Evolutionary conservation across 352 stramenopile genomes (phyloP).

Genomic region (Phytophthora multivora): DNA sequence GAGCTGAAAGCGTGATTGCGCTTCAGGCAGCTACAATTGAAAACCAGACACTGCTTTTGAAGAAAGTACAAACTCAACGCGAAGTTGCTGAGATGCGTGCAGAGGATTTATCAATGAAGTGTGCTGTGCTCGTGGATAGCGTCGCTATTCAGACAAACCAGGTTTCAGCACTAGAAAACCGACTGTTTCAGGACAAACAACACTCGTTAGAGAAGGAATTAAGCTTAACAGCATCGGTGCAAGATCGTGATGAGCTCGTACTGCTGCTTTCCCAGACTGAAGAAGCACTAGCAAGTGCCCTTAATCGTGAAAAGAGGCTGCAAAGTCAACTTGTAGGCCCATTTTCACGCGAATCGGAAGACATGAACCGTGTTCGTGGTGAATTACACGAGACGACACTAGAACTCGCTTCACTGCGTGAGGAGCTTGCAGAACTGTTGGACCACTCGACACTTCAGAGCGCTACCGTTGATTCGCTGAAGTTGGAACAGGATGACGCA

Average conservation of each 20-base stretch:
- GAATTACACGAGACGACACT: conserved; percentile 27
- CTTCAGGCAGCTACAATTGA: not conserved
- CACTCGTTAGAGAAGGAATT: conserved; percentile 6
- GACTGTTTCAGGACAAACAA: not conserved
- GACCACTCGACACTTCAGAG: conserved; percentile 31
- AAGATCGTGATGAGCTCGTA: conserved; percentile 9
- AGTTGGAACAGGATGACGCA: conserved; percentile 8
- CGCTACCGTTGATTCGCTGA: conserved; percentile 16
- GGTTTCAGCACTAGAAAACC: conserved; percentile 1
- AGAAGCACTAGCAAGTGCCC: conserved; percentile 14
- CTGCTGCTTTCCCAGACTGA: conserved; percentile 24
- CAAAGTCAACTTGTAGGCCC: conserved; percentile 5
- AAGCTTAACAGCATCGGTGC: not conserved
- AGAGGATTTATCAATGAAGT: conserved; percentile 4
- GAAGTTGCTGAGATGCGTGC: conserved; percentile 9
- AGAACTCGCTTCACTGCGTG: conserved; percentile 24
- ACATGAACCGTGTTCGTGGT: conserved; percentile 24
- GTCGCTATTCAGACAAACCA: conserved; percentile 1
- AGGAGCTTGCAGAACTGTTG: conserved; percentile 27
- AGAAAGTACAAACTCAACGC: conserved; percentile 1
- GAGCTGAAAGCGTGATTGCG: not conserved
- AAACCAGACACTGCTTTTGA: not conserved
- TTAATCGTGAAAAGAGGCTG: conserved; percentile 17
- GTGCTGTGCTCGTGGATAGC: not conserved
- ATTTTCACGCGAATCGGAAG: conserved; percentile 7